These are phyloP conservation scores for Camellia oleifera DNA, from an alignment of 179 eudicot genomes.

Conservation along the genomic window DNA sequence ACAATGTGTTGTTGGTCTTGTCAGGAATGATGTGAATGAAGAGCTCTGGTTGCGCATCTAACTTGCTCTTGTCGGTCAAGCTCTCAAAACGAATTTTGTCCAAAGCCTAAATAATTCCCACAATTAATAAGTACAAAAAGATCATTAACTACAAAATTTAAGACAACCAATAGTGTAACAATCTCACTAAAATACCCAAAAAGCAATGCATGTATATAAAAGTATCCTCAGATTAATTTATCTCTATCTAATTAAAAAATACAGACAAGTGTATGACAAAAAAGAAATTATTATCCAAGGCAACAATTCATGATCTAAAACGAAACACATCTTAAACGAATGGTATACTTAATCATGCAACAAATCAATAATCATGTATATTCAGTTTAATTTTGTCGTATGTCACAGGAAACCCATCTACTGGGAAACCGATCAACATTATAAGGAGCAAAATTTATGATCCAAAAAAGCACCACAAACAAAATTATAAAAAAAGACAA, in stretches of 20 bases:
- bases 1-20: conserved; percentile 46
- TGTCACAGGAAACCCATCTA: neutral
- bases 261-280: neutral
- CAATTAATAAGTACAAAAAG: too few species aligned
- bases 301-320: too few species aligned
- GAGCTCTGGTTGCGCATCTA: conserved; percentile 62
- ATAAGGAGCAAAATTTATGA: neutral
- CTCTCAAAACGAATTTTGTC: conserved; percentile 61
- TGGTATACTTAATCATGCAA: neutral
- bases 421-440: neutral
- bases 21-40: conserved; percentile 59
- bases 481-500: neutral
- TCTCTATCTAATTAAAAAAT: neutral
- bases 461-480: neutral
- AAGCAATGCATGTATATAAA: too few species aligned
- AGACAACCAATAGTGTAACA: neutral
- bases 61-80: conserved; percentile 65
- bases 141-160: neutral
- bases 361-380: neutral
- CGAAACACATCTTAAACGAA: neutral
- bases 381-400: neutral
- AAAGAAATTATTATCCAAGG: too few species aligned
- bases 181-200: too few species aligned
- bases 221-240: too few species aligned
- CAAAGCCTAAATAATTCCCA: conserved; percentile 34